Evolutionary conservation across 345 rosid genomes (phyloP).

Genomic region (Hibiscus syriacus): DNA sequence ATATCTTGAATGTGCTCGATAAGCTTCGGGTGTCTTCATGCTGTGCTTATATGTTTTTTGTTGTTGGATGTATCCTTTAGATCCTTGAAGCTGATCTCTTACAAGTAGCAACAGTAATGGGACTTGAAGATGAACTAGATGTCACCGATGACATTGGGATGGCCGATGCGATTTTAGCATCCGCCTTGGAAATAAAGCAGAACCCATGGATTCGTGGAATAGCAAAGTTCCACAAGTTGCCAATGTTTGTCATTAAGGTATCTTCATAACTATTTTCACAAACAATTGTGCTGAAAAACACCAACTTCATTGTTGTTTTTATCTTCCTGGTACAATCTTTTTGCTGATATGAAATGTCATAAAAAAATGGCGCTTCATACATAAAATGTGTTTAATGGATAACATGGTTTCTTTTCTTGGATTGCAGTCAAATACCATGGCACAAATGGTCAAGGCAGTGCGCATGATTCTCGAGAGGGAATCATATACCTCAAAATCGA

Average conservation of each 20-base stretch:
- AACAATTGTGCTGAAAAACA: background rate
- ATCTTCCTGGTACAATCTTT: background rate
- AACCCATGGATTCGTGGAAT: constrained; percentile 76
- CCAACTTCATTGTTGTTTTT: background rate
- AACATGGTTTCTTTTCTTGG: background rate
- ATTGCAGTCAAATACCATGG: constrained; percentile 86
- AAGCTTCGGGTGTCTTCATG: background rate
- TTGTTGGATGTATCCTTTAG: constrained; percentile 27
- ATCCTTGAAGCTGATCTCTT: constrained; percentile 79
- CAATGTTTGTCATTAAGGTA: constrained; percentile 79
- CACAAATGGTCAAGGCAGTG: constrained; percentile 93
- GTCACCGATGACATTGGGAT: constrained; percentile 73
- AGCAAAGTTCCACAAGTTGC: constrained; percentile 76
- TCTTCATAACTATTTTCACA: background rate
- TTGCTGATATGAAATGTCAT: constrained; percentile 1
- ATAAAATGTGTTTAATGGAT: background rate
- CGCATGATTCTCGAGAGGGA: constrained; percentile 77
- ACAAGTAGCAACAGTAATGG: constrained; percentile 89
- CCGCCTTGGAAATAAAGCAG: constrained; percentile 66
- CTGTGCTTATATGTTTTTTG: constrained; percentile 3
- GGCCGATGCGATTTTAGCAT: constrained; percentile 81
- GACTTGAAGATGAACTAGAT: constrained; percentile 65
- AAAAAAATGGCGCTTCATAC: background rate
- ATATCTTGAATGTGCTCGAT: background rate
- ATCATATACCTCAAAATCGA: constrained; percentile 39